Evolutionary conservation across 1,284 basidiomycete species (phyloP), one percentile per base, ranked within the genome.

Genomic region (Tausonia pullulans): DNA sequence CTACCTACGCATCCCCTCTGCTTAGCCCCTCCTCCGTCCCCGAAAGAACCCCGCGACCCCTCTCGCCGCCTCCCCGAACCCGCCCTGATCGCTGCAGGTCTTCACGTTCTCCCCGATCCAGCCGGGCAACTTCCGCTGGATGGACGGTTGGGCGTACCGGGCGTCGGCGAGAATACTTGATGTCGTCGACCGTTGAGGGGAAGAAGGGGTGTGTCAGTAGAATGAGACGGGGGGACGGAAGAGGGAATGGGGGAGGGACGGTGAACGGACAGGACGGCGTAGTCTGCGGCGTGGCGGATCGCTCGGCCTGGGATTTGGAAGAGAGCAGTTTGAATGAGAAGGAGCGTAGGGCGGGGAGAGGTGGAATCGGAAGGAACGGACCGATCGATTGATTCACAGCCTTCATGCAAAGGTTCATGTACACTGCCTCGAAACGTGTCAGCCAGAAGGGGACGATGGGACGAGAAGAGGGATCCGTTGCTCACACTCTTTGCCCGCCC

Each of bases 361-460:
- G 9, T 13, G 14, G 43, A 16, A 27, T 41, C 7, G 58, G n/a
- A 55, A 50, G 39, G 62, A 54, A 57, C 83, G 63, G 68, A 87
- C 93, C 94, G 67, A 98, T 97, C 64, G 89, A 92, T 74, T 98
- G 95, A 76, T 98, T 98, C 53, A 98, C 93, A 0, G 93, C 81
- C 61, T 90, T 90, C 90, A 97, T 96, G 72, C 92, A 96, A 79
- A 93, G 83, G 74, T 94, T 94, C 77, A 72, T 70, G 64, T 71
- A 64, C 50, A 59, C 66, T 67, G 54, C 44, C 10, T 16, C 11
- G 27, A 48, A 8, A 46, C 7, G 27, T 51, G 39, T 5, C 40
- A 48, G 7, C 39, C 27, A 46, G 27, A 4, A 40, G 8, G 5
- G 13, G 48, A 11, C 1, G 43, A 59, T 16, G 45, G 52, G 16